A percentile compares a stretch with the other conserved stretches of the same genome.
Conservation (phyloP, 192 early-diverging fungal genomes). For the Ambispora gerdemannii region DNA sequence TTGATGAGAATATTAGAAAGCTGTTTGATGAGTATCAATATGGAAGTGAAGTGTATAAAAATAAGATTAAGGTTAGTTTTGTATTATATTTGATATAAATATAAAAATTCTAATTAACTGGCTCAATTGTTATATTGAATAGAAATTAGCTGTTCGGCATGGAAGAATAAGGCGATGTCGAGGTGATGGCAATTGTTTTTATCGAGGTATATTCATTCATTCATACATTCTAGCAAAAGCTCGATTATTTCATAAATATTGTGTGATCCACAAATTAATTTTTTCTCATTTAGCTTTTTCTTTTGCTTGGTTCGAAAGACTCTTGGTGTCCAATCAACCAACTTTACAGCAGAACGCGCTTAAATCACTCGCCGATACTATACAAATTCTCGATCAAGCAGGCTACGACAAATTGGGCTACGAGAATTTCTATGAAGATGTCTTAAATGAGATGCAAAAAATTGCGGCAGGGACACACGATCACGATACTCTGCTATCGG, state of each 20-base stretch:
- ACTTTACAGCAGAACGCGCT: slow-evolving; percentile 32
- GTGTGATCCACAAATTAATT: background rate
- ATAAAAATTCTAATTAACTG: background rate
- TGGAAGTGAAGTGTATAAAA: slow-evolving; percentile 47
- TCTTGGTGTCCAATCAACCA: slow-evolving; percentile 36
- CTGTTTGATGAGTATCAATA: slow-evolving; percentile 52
- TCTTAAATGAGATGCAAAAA: slow-evolving; percentile 42
- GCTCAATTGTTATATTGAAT: background rate
- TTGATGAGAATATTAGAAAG: slow-evolving; percentile 41
- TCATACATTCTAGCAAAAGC: background rate
- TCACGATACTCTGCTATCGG: slow-evolving; percentile 39
- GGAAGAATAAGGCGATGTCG: slow-evolving; percentile 52
- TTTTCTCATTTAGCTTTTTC: slow-evolving; percentile 44
- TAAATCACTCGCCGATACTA: slow-evolving; percentile 39
- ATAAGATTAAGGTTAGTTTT: slow-evolving; percentile 49
- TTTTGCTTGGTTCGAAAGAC: slow-evolving; percentile 62
- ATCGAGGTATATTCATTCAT: too few species aligned
- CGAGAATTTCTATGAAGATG: slow-evolving; percentile 56
- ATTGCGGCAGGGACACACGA: slow-evolving; percentile 34
- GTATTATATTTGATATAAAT: background rate
- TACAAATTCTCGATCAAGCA: slow-evolving; percentile 37
- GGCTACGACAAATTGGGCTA: slow-evolving; percentile 50
- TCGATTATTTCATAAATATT: background rate
- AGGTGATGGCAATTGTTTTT: slow-evolving; percentile 67
- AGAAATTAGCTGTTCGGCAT: slow-evolving; percentile 48